A percentile compares a stretch with the other conserved stretches of the same genome.
Evolutionary conservation across 768 basidiomycete species (phyloP).

Genomic region (Mycena venus): DNA sequence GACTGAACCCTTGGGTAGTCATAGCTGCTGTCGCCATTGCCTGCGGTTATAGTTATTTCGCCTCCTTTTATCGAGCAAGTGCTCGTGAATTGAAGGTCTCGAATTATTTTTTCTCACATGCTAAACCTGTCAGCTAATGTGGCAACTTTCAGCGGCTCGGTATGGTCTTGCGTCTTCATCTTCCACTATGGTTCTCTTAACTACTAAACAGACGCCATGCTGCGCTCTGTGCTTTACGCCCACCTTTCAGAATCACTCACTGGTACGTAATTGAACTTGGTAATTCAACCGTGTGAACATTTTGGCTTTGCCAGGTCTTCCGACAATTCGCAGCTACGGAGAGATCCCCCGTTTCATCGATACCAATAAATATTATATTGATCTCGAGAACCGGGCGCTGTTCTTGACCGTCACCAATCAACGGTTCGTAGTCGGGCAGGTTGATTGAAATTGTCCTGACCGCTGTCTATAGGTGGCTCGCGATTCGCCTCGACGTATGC

Average conservation of each 20-base stretch:
- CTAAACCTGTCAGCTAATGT: not conserved
- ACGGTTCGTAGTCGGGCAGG: slow-evolving; percentile 52
- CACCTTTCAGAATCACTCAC: slow-evolving; percentile 85
- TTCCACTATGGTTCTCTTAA: not conserved
- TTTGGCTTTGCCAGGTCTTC: slow-evolving; percentile 52
- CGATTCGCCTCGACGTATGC: slow-evolving; percentile 78
- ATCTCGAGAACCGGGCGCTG: slow-evolving; percentile 82
- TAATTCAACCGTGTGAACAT: not conserved
- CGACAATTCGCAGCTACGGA: slow-evolving; percentile 82
- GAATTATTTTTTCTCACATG: not conserved
- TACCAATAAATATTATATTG: slow-evolving; percentile 76
- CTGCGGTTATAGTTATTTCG: slow-evolving; percentile 75
- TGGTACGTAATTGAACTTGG: slow-evolving; percentile 42
- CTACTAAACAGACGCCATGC: slow-evolving; percentile 66
- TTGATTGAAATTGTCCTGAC: not conserved
- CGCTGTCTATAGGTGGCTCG: slow-evolving; percentile 66
- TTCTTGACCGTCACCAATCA: slow-evolving; percentile 78
- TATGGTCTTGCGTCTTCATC: slow-evolving; percentile 19
- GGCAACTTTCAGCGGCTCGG: slow-evolving; percentile 45
- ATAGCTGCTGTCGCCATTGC: slow-evolving; percentile 66
- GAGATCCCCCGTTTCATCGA: slow-evolving; percentile 71
- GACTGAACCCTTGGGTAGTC: slow-evolving; percentile 48
- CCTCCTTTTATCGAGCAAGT: slow-evolving; percentile 77
- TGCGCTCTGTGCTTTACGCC: slow-evolving; percentile 81
- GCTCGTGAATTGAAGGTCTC: slow-evolving; percentile 77